Conservation (phyloP, 2,329 filamentous ascomycete genomes). For the Sporothrix mexicana region DNA sequence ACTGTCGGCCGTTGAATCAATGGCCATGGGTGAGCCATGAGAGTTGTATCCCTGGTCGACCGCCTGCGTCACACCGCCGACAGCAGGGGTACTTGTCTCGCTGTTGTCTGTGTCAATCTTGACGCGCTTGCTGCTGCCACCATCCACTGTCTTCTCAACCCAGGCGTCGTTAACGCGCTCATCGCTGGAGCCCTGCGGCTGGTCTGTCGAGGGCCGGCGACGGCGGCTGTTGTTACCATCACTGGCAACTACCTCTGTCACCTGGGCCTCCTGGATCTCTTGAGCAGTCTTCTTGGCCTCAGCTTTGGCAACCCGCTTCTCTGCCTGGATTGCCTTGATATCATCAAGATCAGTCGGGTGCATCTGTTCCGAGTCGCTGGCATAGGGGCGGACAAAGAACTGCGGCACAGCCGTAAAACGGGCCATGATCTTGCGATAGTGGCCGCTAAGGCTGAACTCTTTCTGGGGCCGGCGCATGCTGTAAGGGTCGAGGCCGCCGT, state of each 20-base stretch:
- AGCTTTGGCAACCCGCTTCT: background rate
- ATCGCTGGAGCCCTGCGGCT: constrained; percentile 33
- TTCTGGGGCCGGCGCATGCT: constrained; percentile 86
- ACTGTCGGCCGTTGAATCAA: background rate
- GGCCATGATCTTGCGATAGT: constrained; percentile 84
- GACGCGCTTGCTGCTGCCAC: constrained; percentile 50
- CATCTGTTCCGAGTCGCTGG: constrained; percentile 77
- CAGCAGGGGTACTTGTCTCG: background rate
- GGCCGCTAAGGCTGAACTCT: constrained; percentile 86
- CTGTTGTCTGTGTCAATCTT: constrained; percentile 43
- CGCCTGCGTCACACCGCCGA: constrained; percentile 18
- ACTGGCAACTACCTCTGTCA: too few relatives aligned
- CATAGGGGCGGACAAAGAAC: constrained; percentile 73
- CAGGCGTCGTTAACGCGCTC: constrained; percentile 49
- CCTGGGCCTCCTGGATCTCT: background rate
- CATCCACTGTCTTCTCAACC: constrained; percentile 49
- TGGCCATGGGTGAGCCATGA: constrained; percentile 10
- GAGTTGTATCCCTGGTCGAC: constrained; percentile 13
- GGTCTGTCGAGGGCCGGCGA: constrained; percentile 38
- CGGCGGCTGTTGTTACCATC: constrained; percentile 36
- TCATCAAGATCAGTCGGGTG: constrained; percentile 84
- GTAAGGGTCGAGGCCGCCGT: constrained; percentile 79
- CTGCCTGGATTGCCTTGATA: constrained; percentile 49
- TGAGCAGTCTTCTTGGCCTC: background rate
- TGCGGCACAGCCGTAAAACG: constrained; percentile 68